Base-by-base conservation (phyloP, 192 early-diverging fungal genomes). In the Entomortierella parvispora region DNA sequence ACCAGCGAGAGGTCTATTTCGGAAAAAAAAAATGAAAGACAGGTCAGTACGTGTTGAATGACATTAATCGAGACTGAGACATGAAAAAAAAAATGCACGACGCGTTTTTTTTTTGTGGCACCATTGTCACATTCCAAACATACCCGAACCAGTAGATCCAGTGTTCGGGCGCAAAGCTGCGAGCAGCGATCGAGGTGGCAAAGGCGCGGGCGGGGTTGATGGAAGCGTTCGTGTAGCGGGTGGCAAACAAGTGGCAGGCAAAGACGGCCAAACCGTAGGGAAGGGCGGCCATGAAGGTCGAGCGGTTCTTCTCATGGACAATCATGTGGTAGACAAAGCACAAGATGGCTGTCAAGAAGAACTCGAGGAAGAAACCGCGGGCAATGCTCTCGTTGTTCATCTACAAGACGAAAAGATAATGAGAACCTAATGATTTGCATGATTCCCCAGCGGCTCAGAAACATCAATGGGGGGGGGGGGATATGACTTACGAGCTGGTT, bases 171-270 rank as follows among this genome's bases (percentile, higher is more conserved):
- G 86, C 79, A 44, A 72, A 83, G 3, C 55, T 42, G 2, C 80
- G 80, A 17, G 89, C 68, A 32, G 87, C 84, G 11, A 90, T 69
- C 11, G 87, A 84, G 40, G 84, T 80, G 32, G 81, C 91, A 66
- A 91, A 90, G 43, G 84, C 86, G 50, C 89, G 81, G 11, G 91
- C 91, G n/a, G 91, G 91, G 79, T 92, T 92, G 52, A 92, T 76
- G 5, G 83, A 79, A 12, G 86, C 85, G 58, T 88, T 87, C 46
- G 81, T 79, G 44, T 76, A 77, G 1, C 65, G 65, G 5, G 59
- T 64, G 1, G 74, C 74, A 40, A 77, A 68, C 23, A 77, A 40
- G 37, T 68, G 56, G 47, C 65, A 77, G 1, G 65, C 47, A 37
- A 77, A 68, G 0, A 68, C 6, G 4, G 74, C 40, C 2, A 77